Evolutionary conservation across 352 stramenopile species (phyloP).

Genomic region (Phytophthora litchii): DNA sequence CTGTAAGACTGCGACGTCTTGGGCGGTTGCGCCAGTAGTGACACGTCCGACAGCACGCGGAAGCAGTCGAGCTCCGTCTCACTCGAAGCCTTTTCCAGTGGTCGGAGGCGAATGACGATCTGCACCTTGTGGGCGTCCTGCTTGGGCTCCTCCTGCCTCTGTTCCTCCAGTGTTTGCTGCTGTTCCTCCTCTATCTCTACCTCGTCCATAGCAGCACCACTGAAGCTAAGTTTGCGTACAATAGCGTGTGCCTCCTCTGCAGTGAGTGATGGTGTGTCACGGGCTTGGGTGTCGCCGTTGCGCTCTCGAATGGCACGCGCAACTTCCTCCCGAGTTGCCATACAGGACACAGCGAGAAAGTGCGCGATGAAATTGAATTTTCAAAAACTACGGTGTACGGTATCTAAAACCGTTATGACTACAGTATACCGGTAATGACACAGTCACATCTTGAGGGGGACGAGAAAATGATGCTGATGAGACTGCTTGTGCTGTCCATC

Average conservation of each 20-base stretch:
- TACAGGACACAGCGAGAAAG: conserved; percentile 15
- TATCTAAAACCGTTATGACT: too few relatives aligned
- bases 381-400: conserved; percentile 8
- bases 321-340: conserved; percentile 24
- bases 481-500: conserved; percentile 36
- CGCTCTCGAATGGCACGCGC: conserved; percentile 29
- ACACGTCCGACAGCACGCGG: conserved; percentile 66
- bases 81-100: conserved; percentile 25
- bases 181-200: conserved; percentile 21
- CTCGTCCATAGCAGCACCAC: conserved; percentile 41
- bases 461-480: conserved; percentile 17
- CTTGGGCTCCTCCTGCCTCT: conserved; percentile 15
- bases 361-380: conserved; percentile 15
- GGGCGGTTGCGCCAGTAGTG: conserved; percentile 67
- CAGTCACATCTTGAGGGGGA: conserved; percentile 7
- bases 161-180: neutral
- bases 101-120: conserved; percentile 77
- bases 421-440: too few relatives aligned
- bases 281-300: conserved; percentile 18
- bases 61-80: conserved; percentile 55
- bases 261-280: conserved; percentile 19
- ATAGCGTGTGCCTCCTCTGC: conserved; percentile 23
- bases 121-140: conserved; percentile 36
- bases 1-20: conserved; percentile 80
- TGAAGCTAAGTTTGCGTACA: conserved; percentile 75